Base-by-base conservation (phyloP, 495 filamentous ascomycete genomes). In the Corynascus novoguineensis region DNA sequence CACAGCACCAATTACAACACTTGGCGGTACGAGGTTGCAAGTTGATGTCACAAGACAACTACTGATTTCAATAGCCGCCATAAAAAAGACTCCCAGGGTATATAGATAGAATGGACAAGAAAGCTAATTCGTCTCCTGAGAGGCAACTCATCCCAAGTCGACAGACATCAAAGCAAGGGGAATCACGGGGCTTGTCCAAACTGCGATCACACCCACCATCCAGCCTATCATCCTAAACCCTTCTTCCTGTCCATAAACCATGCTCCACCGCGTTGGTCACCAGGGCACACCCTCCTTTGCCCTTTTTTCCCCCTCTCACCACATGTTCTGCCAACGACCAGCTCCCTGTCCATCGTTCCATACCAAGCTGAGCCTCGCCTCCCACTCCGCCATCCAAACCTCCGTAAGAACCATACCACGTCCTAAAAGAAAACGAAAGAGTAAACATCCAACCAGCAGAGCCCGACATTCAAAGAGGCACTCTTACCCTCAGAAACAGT, bases 141-240 rank as follows among this genome's bases (percentile, higher is more conserved):
- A 31, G 32, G 24, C 10, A 27, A 38, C 24, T 48, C 53, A 48
- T 55, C 53, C n/a, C 53, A 12, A 48, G 42, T 40, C 53, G 32
- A 47, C 41, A 41, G 37, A n/a, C n/a, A n/a, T 53, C 44, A 52
- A 55, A 55, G 42, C 53, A 44, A 55, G 53, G 25, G 37, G 21
- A 44, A 41, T 1, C 42, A 15, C 31, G 4, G 10, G n/a, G 34
- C 10, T 32, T 21, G 9, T 10, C 2, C 24, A 24, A 27, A 24
- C 17, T 10, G n/a, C 32, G 15, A 5, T 24, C 49, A 8, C 28
- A 11, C 15, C 46, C 46, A 25, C 10, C 31, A 41, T 31, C 53
- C 34, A 27, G 22, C 29, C 44, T 42, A 17, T 32, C 41, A 38
- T 19, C 37, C 11, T 28, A 0, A 27, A 10, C 14, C 41, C n/a